Percentiles rank a stretch among this genome's conserved stretches.
phyloP scores from a whole-genome alignment of 2,329 filamentous ascomycete species.

The Fusarium pseudonygamai region DNA sequence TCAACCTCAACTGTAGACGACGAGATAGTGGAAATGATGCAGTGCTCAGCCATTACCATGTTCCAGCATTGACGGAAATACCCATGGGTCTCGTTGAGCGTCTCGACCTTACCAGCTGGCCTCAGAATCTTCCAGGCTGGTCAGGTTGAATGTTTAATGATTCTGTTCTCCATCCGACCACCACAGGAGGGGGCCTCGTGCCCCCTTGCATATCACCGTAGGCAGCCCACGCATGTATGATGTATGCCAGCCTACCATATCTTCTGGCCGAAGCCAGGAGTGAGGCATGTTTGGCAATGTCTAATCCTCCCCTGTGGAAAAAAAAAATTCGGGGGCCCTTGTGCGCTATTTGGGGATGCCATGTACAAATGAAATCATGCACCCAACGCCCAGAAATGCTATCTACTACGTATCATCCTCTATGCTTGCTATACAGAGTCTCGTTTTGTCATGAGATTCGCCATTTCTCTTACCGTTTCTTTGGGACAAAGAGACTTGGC shows the following conservation, averaged over 20 bases:
- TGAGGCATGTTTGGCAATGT: not conserved
- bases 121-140: not conserved
- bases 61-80: not conserved
- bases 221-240: not conserved
- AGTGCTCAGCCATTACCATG: not conserved
- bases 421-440: slow-evolving; percentile 20
- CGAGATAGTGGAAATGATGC: slow-evolving; percentile 5
- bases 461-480: slow-evolving; percentile 49
- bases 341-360: slow-evolving; percentile 1
- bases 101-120: not conserved
- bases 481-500: slow-evolving; percentile 58
- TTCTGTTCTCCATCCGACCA: not conserved
- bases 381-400: slow-evolving; percentile 38
- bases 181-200: not conserved
- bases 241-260: not conserved
- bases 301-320: not conserved
- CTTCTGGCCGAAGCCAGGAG: not conserved
- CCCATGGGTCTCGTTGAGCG: not conserved
- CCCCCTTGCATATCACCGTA: slow-evolving; percentile 26
- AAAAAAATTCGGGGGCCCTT: not conserved
- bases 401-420: slow-evolving; percentile 1
- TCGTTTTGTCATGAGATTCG: slow-evolving; percentile 18
- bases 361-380: slow-evolving; percentile 1
- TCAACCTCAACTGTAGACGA: not conserved
- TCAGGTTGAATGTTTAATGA: not conserved